phyloP scores from a whole-genome alignment of 108 stramenopile genomes.

The Craspedostauros australis region DNA sequence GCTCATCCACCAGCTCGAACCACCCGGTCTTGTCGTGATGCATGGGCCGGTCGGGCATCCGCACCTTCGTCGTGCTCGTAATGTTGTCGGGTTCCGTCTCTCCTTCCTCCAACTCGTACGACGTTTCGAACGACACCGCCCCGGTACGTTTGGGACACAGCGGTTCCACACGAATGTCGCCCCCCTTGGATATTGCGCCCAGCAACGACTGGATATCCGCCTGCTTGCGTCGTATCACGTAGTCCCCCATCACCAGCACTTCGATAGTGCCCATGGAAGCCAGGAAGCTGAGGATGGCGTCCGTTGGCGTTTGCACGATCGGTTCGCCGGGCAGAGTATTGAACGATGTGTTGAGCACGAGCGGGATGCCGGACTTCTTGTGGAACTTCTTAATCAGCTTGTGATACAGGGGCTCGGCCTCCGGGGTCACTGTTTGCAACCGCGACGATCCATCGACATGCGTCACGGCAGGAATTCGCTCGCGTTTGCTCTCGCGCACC shows the following conservation, averaged over 20 bases:
- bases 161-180: constrained; percentile 38
- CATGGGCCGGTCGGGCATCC: constrained; percentile 79
- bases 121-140: constrained; percentile 47
- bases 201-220: constrained; percentile 55
- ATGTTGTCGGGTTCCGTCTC: constrained; percentile 28
- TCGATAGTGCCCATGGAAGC: constrained; percentile 81
- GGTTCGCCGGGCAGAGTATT: constrained; percentile 89
- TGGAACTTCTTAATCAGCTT: constrained; percentile 78
- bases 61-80: constrained; percentile 48
- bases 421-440: constrained; percentile 87
- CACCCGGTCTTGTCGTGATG: constrained; percentile 62
- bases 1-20: constrained; percentile 70
- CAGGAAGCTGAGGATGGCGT: constrained; percentile 83
- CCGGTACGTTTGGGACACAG: constrained; percentile 59
- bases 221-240: constrained; percentile 66
- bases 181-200: constrained; percentile 48
- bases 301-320: constrained; percentile 86
- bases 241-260: constrained; percentile 81
- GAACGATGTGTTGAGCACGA: constrained; percentile 96
- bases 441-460: constrained; percentile 95
- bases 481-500: constrained; percentile 52
- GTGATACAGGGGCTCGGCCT: constrained; percentile 77
- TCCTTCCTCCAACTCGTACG: constrained; percentile 33
- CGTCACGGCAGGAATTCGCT: constrained; percentile 82
- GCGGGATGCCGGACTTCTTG: constrained; percentile 83